A percentile compares a stretch with the other conserved stretches of the same genome.
Conservation (phyloP, 2,329 filamentous ascomycete genomes). For the Thermothelomyces thermophilus region DNA sequence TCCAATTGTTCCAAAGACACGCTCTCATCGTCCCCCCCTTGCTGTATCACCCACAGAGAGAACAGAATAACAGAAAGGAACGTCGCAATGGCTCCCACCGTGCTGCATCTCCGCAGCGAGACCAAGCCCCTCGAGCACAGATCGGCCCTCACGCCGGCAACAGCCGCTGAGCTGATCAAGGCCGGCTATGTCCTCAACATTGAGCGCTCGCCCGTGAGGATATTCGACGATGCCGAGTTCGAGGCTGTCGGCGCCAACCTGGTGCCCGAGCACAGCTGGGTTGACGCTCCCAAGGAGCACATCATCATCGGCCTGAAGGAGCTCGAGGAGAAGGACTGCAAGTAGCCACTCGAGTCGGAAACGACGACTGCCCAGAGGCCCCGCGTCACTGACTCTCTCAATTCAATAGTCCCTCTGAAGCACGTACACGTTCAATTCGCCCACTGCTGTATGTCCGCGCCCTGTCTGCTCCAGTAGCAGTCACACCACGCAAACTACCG, state of each 20-base stretch:
- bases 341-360: conserved; percentile 2
- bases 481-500: no score
- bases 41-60: background rate
- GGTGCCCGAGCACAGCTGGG: conserved; percentile 61
- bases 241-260: conserved; percentile 57
- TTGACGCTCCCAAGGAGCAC: conserved; percentile 58
- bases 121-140: conserved; percentile 53
- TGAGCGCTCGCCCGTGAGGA: conserved; percentile 61
- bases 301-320: conserved; percentile 75
- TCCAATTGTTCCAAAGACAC: no score
- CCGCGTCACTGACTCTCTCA: conserved; percentile 14
- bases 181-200: conserved; percentile 64
- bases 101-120: conserved; percentile 51
- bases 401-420: conserved; percentile 54
- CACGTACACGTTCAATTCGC: conserved; percentile 68
- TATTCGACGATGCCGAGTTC: conserved; percentile 58
- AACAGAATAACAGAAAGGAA: background rate
- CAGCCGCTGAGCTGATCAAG: conserved; percentile 53
- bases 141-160: conserved; percentile 41
- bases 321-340: conserved; percentile 59
- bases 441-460: conserved; percentile 36
- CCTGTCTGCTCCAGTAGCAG: no score
- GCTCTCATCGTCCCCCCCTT: background rate
- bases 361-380: background rate
- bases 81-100: conserved; percentile 30